phyloP scores from a whole-genome alignment of 176 grass and related monocot species.

The Juncus inflexus region DNA sequence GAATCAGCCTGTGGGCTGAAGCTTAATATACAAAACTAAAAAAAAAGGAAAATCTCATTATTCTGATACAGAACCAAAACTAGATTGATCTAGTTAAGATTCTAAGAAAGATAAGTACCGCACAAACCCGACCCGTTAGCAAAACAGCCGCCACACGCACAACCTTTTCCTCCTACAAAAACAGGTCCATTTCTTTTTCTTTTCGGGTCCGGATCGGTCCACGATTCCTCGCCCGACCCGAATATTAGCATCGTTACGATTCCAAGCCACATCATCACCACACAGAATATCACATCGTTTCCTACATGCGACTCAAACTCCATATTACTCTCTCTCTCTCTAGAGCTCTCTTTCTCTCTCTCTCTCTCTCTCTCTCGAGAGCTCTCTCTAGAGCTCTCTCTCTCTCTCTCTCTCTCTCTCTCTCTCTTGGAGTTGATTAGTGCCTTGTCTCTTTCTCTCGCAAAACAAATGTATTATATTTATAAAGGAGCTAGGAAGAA shows the following conservation, averaged over 20 bases:
- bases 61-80: not conserved
- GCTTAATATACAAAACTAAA: not conserved
- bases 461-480: not conserved
- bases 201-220: not conserved
- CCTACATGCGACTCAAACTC: not conserved
- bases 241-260: constrained; percentile 19
- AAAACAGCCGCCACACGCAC: constrained; percentile 6
- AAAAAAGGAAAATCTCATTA: not conserved
- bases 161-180: constrained; percentile 9
- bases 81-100: not conserved
- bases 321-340: constrained; percentile 1
- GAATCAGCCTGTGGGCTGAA: too few species aligned
- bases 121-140: constrained; percentile 17
- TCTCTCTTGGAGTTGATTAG: not conserved
- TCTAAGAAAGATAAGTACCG: constrained; percentile 25
- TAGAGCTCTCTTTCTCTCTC: not conserved
- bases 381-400: not conserved
- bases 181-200: constrained; percentile 10
- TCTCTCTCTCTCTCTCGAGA: not conserved
- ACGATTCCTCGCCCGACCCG: constrained; percentile 4
- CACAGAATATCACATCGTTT: constrained; percentile 22
- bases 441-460: too few species aligned
- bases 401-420: not conserved
- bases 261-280: constrained; percentile 21
- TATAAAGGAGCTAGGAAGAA: not conserved